Evolutionary conservation across 2,329 filamentous ascomycete genomes (phyloP), one percentile per base, ranked within the genome.

Genomic region (Penicillium italicum): DNA sequence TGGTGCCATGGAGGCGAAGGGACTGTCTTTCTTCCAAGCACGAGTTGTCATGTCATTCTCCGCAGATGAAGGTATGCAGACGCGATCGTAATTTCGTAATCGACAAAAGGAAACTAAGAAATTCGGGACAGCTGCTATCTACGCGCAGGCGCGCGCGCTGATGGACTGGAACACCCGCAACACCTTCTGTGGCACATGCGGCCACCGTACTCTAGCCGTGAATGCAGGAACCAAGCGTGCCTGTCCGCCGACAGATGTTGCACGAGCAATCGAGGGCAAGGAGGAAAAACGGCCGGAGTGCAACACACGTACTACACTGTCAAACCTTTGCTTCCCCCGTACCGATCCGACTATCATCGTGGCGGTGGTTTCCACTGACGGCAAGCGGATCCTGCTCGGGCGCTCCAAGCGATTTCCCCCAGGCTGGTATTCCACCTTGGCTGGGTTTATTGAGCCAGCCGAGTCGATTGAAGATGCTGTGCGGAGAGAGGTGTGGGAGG

Each of bases 291-390:
- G 91, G 9, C 81, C 81, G 1, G 82, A 87, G 18, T 99, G 94
- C 74, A 86, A 84, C 8, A 95, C 92, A 0, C 85, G 94, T 51
- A 88, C 85, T 37, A 91, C 90, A 26, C 78, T 99, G 43, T 96
- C 91, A 31, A 99, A 99, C 75, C 81, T 97, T 50, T 88, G 83
- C 68, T 97, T 97, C 79, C 93, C 93, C 3, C 85, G 92, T 48
- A 97, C 93, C 2, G 92, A 97, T 66, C 91, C 92, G 1, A 96
- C 91, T 28, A 91, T 97, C 72, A 99, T 99, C 75, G 92, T 95
- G 76, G 93, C 92, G 0, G 87, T 97, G 11, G 84, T 97, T 31
- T 95, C 89, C 50, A 80, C 86, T 48, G 90, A 95, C 64, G 88
- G 88, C 47, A 82, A 86, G 62, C 84, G 85, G 58, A 77, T 96